Evolutionary conservation across 2,329 filamentous ascomycete genomes (phyloP).

Genomic region (Camillea tinctor): DNA sequence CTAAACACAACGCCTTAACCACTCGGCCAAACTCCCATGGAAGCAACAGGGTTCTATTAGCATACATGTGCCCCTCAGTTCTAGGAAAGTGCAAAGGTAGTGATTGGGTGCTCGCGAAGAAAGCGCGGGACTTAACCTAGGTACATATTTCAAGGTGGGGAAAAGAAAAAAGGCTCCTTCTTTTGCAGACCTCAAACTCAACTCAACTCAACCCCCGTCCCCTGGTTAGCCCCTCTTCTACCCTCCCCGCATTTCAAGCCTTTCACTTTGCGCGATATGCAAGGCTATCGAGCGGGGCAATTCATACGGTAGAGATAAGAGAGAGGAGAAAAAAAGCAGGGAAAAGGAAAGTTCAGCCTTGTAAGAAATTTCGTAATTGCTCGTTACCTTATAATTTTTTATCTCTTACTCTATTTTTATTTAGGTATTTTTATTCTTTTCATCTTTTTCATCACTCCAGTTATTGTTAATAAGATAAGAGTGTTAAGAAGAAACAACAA

Average conservation of each 20-base stretch:
- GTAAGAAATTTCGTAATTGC: background rate
- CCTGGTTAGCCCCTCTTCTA: too few species aligned
- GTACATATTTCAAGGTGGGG: too few species aligned
- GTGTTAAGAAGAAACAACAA: too few species aligned
- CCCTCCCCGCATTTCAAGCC: background rate
- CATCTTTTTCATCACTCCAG: too few species aligned
- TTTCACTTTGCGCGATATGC: background rate
- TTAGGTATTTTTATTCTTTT: too few species aligned
- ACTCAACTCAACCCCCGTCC: too few species aligned
- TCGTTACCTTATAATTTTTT: too few species aligned
- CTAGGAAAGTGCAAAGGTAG: background rate
- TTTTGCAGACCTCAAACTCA: too few species aligned
- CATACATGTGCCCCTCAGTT: background rate
- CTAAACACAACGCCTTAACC: slow-evolving; percentile 59
- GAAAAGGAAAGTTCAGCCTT: background rate
- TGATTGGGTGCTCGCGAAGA: background rate
- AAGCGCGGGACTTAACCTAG: background rate
- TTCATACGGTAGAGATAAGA: background rate
- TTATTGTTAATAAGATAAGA: too few species aligned
- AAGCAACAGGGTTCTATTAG: background rate
- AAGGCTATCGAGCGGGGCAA: background rate
- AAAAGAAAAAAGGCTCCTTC: too few species aligned
- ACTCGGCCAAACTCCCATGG: slow-evolving; percentile 49
- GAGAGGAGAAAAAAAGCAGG: background rate
- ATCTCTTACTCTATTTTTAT: too few species aligned